Base-by-base conservation (phyloP, 2,329 filamentous ascomycete genomes). In the Alternaria sp. region DNA sequence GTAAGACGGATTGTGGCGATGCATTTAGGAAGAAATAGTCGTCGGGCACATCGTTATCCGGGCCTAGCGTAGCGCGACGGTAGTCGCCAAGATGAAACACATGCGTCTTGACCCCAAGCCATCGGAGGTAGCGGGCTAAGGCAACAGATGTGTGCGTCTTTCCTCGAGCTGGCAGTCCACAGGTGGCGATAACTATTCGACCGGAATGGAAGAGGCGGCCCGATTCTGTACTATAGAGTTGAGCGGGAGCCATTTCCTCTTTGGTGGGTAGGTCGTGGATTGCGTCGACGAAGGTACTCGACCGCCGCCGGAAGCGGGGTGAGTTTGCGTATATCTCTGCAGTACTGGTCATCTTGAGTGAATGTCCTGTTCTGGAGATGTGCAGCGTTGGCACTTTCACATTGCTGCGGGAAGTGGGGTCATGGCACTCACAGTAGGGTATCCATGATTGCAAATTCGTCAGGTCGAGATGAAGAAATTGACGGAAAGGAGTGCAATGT, bases 101-200 rank as follows among this genome's bases (percentile, higher is more conserved):
- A 67, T 94, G 90, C 33, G 95, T 98, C 82, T 99, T 99, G 59
- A 99, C 95, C 62, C 95, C 95, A 37, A 99, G 86, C 95, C 95
- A 99, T 78, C 93, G 88, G 42, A 99, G 84, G 80, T 99, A 99
- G 44, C 95, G 89, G 45, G 94, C 93, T 72, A 99, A 85, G 6
- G 95, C 97, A 51, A 99, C 95, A 57, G 93, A 97, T 51, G 97
- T 96, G 73, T 99, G 95, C 85, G 95, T 99, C 81, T 99, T 99
- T 61, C 95, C 95, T 72, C 95, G 89, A 37, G 95, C 95, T 40
- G 95, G 95, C 29, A 97, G 86, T 24, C 95, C 95, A 67, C 98
- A 95, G 76, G 97, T 97, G 65, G 95, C 94, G 70, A 99, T 98
- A 46, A 94, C 94, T 75, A 99, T 99, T 57, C 94, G 88, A 46